Evolutionary conservation across 805 yeast genomes (phyloP), one percentile per base, ranked within the genome.

Genomic region (Ogataea wickerhamii): DNA sequence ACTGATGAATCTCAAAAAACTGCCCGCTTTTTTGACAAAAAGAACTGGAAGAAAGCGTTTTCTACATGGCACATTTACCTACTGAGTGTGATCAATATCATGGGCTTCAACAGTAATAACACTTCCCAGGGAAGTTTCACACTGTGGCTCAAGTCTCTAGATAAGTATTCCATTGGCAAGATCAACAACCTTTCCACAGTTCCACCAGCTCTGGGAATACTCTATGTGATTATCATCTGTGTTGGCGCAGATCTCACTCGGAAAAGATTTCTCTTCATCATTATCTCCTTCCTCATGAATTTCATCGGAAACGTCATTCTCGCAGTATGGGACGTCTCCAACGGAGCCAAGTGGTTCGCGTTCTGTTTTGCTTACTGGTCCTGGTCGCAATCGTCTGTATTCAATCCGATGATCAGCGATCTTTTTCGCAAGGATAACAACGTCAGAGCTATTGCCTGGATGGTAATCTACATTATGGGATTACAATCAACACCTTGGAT

Each of bases 101-200:
- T 78, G 49, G 76, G 82, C 37, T 78, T 80, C 78, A 80, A 80
- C 60, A 74, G 75, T 52, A 72, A 73, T 55, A 78, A 76, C 43
- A 71, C 76, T 2, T 64, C 71, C 14, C 67, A 76, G 33, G 82
- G 83, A 11, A 68, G 79, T 8, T 78, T 72, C 51, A 58, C 74
- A 4, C 63, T 83, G 41, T 82, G 89, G 89, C 66, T 83, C 34
- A 67, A 74, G 44, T 64, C 78, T 4, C 60, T 73, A 16, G 54
- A 65, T 32, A 61, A 63, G 24, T 78, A 68, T 50, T 52, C 69
- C 0, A 61, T 67, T 30, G 68, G 66, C 1, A 60, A 63, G 40
- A 57, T 77, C 16, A 76, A 79, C 49, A 64, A 76, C 40, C 59
- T 74, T 33, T 64, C 79, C 10, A 68, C 79, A 3, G 46, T 76